Evolutionary conservation across 768 basidiomycete species (phyloP).

Genomic region (Boletus pseudo-olivaceus): DNA sequence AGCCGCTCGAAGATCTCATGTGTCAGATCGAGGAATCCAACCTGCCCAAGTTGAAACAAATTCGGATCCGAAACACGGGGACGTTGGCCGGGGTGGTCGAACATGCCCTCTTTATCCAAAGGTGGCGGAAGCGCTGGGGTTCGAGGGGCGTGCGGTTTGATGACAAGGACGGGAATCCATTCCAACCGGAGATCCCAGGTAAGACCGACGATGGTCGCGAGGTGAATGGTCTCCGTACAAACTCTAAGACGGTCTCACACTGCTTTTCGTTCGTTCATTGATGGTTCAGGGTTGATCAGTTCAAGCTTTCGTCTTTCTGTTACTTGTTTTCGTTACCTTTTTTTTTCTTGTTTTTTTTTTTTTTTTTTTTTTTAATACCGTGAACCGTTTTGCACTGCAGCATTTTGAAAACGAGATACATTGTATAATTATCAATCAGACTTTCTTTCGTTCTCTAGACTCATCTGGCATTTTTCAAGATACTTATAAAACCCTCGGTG

Average conservation of each 20-base stretch:
- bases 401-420: neutral
- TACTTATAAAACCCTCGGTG: neutral
- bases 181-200: conserved; percentile 5
- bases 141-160: conserved; percentile 30
- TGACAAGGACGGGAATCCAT: conserved; percentile 29
- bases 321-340: neutral
- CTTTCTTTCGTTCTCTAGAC: neutral
- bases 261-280: neutral
- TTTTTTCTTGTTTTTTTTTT: too few species aligned
- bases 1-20: conserved; percentile 39
- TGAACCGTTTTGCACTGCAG: neutral
- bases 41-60: conserved; percentile 33
- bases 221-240: neutral
- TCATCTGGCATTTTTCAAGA: neutral
- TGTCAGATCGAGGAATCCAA: conserved; percentile 35
- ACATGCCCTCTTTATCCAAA: conserved; percentile 24
- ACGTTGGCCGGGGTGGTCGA: conserved; percentile 33
- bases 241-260: neutral
- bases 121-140: conserved; percentile 30
- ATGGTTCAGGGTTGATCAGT: neutral
- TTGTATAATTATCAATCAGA: conserved; percentile 4
- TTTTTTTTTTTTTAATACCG: too few species aligned
- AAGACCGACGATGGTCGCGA: neutral
- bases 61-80: conserved; percentile 41
- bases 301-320: too few species aligned